Percentiles rank a stretch among this genome's conserved stretches.
These are phyloP conservation scores for Apiospora pterosperma DNA, from an alignment of 2,329 filamentous ascomycete genomes.

Conservation along the genomic window DNA sequence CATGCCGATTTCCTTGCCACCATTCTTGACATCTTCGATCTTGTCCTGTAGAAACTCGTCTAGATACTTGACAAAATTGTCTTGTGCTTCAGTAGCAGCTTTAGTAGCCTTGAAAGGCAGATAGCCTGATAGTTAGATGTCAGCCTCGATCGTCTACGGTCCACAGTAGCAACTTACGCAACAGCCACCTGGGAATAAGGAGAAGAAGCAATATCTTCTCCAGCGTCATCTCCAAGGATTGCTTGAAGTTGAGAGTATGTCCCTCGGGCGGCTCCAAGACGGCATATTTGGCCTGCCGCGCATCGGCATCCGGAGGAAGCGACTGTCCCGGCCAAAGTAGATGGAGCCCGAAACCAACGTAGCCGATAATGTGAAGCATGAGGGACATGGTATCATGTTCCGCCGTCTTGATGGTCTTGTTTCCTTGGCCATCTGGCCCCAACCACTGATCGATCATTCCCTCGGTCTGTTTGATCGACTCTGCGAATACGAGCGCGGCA, in stretches of 20 bases:
- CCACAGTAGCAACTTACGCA: constrained; percentile 36
- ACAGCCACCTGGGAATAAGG: constrained; percentile 54
- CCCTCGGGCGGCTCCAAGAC: constrained; percentile 44
- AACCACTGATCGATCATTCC: constrained; percentile 60
- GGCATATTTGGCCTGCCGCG: constrained; percentile 44
- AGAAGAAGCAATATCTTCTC: constrained; percentile 62
- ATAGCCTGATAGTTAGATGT: constrained; percentile 7
- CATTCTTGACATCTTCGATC: constrained; percentile 35
- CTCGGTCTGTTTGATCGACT: constrained; percentile 60
- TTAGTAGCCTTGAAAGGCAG: constrained; percentile 51
- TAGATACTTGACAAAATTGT: constrained; percentile 68
- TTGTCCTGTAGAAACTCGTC: constrained; percentile 65
- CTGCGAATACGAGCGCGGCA: constrained; percentile 62
- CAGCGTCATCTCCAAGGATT: constrained; percentile 58
- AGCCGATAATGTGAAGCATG: constrained; percentile 55
- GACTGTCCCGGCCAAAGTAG: constrained; percentile 62
- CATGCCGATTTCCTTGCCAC: constrained; percentile 41
- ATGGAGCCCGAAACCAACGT: constrained; percentile 67
- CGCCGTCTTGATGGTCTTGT: constrained; percentile 50
- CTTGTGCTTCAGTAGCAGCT: constrained; percentile 49
- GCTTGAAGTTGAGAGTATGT: constrained; percentile 62
- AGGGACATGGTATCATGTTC: constrained; percentile 64
- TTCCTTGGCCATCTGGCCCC: constrained; percentile 33
- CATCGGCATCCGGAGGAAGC: constrained; percentile 38
- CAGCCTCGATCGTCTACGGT: background rate